Evolutionary conservation across 176 grass and related monocot species (phyloP).

Genomic region (Aegilops speltoides): DNA sequence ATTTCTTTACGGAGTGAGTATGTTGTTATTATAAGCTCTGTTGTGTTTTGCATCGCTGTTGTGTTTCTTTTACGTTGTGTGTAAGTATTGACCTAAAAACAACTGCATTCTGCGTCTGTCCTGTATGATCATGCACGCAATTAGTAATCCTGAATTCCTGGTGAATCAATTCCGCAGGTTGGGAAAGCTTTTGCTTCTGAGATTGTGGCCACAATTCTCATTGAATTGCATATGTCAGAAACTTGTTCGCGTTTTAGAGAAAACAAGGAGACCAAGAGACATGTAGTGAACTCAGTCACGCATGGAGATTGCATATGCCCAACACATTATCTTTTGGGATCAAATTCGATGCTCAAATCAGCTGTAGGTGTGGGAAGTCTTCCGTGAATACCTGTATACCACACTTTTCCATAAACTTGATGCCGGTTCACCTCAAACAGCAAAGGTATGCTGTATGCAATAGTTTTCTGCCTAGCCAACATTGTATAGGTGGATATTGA

Average conservation of each 20-base stretch:
- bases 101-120: conserved; percentile 8
- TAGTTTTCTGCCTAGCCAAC: background rate
- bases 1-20: no score
- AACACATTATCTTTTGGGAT: conserved; percentile 28
- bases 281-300: background rate
- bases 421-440: conserved; percentile 23
- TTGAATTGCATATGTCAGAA: conserved; percentile 25
- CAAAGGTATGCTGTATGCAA: conserved; percentile 8
- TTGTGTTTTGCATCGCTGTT: background rate
- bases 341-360: background rate
- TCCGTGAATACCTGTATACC: background rate
- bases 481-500: background rate
- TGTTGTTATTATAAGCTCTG: background rate
- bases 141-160: background rate
- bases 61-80: background rate
- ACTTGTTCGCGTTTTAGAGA: background rate
- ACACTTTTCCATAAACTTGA: conserved; percentile 17
- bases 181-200: background rate
- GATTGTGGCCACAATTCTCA: background rate
- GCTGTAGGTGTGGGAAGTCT: conserved; percentile 7
- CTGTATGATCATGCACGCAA: background rate
- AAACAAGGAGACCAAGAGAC: background rate
- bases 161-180: background rate
- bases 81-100: background rate
- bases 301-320: conserved; percentile 18